Percentiles rank a stretch among this genome's conserved stretches.
phyloP scores from a whole-genome alignment of 345 rosid genomes.

The Citrus unshiu region DNA sequence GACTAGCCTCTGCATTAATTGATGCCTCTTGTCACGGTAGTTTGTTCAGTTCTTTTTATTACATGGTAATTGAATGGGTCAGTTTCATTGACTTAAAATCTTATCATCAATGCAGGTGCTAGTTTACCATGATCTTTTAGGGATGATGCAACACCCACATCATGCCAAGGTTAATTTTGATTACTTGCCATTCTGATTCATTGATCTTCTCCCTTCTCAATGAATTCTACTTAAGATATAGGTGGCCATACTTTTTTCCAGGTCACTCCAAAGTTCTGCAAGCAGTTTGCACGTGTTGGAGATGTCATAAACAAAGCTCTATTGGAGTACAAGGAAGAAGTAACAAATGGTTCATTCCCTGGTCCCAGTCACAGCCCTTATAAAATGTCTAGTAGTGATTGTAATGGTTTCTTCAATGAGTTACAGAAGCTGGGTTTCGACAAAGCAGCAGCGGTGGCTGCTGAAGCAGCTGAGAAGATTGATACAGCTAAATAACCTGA shows the following conservation, averaged over 20 bases:
- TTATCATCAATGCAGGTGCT: constrained; percentile 50
- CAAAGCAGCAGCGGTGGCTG: constrained; percentile 70
- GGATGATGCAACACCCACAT: constrained; percentile 96
- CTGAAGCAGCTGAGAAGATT: constrained; percentile 24
- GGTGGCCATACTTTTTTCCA: constrained; percentile 17
- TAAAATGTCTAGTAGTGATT: constrained; percentile 52
- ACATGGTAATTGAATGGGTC: background rate
- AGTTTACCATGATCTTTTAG: constrained; percentile 89
- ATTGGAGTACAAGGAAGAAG: constrained; percentile 74
- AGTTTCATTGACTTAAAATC: background rate
- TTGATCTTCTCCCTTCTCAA: background rate
- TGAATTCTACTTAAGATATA: background rate
- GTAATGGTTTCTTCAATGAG: constrained; percentile 57
- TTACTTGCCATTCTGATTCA: background rate
- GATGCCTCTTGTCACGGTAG: background rate
- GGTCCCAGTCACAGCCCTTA: constrained; percentile 75
- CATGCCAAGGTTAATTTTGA: constrained; percentile 74
- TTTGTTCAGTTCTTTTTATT: background rate
- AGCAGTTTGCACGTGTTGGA: constrained; percentile 70
- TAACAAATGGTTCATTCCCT: constrained; percentile 62
- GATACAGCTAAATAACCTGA: background rate
- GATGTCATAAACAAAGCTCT: constrained; percentile 76
- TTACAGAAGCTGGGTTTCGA: constrained; percentile 69
- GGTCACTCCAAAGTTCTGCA: constrained; percentile 95
- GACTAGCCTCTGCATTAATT: too few relatives aligned